These are phyloP conservation scores for Wickerhamiella lipophila DNA, from an alignment of 805 yeast genomes.

Conservation along the genomic window DNA sequence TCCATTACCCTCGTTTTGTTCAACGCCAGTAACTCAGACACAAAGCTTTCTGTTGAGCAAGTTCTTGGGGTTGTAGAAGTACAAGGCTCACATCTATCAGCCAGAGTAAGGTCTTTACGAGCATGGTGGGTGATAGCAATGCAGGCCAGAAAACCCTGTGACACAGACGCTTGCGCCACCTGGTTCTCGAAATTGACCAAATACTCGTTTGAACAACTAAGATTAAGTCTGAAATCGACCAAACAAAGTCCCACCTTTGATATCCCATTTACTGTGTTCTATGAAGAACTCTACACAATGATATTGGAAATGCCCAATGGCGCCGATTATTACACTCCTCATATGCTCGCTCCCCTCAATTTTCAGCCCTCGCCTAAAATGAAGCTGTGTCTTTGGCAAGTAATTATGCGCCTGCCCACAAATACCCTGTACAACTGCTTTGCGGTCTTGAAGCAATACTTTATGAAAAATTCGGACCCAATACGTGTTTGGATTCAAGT, in stretches of 20 bases:
- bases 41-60: conserved; percentile 18
- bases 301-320: background rate
- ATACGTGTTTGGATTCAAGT: conserved; percentile 4
- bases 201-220: background rate
- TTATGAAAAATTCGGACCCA: background rate
- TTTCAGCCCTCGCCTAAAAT: background rate
- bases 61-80: conserved; percentile 18
- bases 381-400: background rate
- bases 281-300: background rate
- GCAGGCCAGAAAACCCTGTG: background rate
- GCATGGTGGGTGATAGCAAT: conserved; percentile 19
- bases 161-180: conserved; percentile 10
- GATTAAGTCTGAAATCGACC: background rate
- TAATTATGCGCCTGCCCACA: background rate
- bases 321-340: background rate
- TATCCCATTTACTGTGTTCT: background rate
- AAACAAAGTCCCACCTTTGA: background rate
- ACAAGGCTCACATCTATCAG: conserved; percentile 17
- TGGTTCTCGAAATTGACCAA: conserved; percentile 16
- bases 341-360: conserved; percentile 1
- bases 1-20: conserved; percentile 19
- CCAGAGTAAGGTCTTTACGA: conserved; percentile 18
- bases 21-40: conserved; percentile 8
- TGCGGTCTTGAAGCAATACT: background rate
- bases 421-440: background rate